Base-by-base conservation (phyloP, 1,284 basidiomycete species). In the Boletus semigastroideus region DNA sequence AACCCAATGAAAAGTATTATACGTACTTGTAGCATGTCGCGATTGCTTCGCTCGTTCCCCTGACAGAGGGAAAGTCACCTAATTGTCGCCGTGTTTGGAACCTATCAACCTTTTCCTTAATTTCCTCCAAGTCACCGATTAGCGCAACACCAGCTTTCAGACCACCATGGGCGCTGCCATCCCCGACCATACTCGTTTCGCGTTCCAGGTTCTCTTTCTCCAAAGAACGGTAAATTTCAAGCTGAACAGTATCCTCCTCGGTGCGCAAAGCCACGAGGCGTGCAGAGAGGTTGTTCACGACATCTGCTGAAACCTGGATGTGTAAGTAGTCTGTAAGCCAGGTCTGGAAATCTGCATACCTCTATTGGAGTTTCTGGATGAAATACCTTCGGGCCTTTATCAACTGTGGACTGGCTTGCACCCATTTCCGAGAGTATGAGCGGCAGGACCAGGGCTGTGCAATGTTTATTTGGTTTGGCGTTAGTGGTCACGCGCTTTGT, bases 141-240 rank as follows among this genome's bases (percentile, higher is more conserved):
- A 92, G 72, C 7, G 77, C 74, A 1, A 78, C 73, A 54, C 83
- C 85, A 60, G 79, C 85, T 65, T 78, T 83, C 43, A 84, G 66
- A 31, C 75, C 72, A 20, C 78, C 82, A 17, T 72, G 67, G 16
- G 66, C 57, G 11, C 57, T 53, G 28, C 62, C 68, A 30, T 71
- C 73, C 3, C 59, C 63, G n/a, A 46, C 56, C 45, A 57, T 62
- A 31, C 53, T 56, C 74, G 79, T 76, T 69, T 91, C 90, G 51
- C 78, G 77, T 68, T 90, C 86, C 42, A 91, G 67, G 67, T 91
- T 92, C 72, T 92, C 89, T 71, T 84, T 86, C 72, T 90, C 86
- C 36, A 92, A 73, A 4, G 85, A 86, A 36, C 64, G 70, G 62
- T 87, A 83, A 44, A 92, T 89, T 67, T 89, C 79, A 48, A 73